Conservation (phyloP, 169 alveolate species). For the Plasmodium coatneyi region DNA sequence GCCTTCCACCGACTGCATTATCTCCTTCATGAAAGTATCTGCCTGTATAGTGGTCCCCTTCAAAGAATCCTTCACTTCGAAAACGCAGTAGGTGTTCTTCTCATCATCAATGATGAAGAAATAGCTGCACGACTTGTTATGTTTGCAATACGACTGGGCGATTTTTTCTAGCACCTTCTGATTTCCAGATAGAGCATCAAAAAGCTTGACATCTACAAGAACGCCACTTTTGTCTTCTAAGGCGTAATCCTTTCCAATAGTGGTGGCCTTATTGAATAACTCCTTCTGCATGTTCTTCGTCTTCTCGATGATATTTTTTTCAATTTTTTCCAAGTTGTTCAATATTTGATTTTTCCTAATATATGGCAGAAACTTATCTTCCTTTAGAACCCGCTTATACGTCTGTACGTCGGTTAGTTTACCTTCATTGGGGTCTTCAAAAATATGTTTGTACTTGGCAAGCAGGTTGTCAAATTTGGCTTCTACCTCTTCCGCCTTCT, state of each 20-base stretch:
- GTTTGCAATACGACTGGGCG: constrained; percentile 49
- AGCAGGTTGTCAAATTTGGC: constrained; percentile 77
- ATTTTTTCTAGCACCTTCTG: constrained; percentile 72
- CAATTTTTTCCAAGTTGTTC: constrained; percentile 51
- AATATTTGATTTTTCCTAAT: constrained; percentile 47
- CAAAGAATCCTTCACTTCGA: constrained; percentile 68
- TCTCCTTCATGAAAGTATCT: constrained; percentile 62
- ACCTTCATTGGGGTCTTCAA: constrained; percentile 77
- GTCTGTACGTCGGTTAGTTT: constrained; percentile 72
- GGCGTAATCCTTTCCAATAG: constrained; percentile 45
- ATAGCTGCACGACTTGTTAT: constrained; percentile 40
- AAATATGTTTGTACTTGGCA: constrained; percentile 77
- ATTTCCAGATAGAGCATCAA: constrained; percentile 64
- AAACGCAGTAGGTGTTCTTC: constrained; percentile 70
- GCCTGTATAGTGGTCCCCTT: constrained; percentile 65
- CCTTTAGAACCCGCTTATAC: constrained; percentile 59
- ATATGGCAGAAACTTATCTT: constrained; percentile 72
- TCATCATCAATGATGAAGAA: constrained; percentile 63
- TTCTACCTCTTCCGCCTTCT: constrained; percentile 82
- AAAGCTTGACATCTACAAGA: constrained; percentile 48
- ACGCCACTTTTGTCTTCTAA: constrained; percentile 35
- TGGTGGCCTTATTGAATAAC: constrained; percentile 45
- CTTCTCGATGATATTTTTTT: constrained; percentile 61
- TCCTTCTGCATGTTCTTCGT: constrained; percentile 68
- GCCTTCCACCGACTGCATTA: constrained; percentile 64